phyloP scores from a whole-genome alignment of 495 filamentous ascomycete species.

The Penicillium longicatenatum region DNA sequence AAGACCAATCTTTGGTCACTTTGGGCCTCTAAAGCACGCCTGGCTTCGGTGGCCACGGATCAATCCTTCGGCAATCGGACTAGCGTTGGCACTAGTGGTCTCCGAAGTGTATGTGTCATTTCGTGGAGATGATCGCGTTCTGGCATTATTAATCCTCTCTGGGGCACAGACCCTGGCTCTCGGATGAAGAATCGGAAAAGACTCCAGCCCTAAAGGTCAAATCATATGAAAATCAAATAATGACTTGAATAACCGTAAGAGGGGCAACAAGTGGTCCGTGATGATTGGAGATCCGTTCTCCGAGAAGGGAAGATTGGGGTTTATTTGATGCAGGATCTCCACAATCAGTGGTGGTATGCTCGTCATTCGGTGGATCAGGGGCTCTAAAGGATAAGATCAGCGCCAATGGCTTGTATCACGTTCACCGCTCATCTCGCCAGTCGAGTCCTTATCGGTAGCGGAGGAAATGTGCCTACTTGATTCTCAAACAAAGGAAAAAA shows the following conservation, averaged over 20 bases:
- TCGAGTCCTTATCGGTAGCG: slow-evolving; percentile 15
- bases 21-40: slow-evolving; percentile 13
- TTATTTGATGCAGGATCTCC: slow-evolving; percentile 29
- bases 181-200: neutral
- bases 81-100: neutral
- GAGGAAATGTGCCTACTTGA: neutral
- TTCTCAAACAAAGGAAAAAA: neutral
- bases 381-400: slow-evolving; percentile 30
- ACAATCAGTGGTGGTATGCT: slow-evolving; percentile 25
- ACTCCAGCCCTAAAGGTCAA: neutral
- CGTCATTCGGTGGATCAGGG: slow-evolving; percentile 36
- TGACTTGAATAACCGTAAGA: neutral
- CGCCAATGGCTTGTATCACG: slow-evolving; percentile 23
- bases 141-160: neutral
- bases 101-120: slow-evolving; percentile 15
- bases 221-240: neutral
- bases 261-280: slow-evolving; percentile 13
- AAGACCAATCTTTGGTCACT: slow-evolving; percentile 18
- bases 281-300: slow-evolving; percentile 20
- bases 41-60: slow-evolving; percentile 3
- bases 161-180: neutral
- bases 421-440: slow-evolving; percentile 33
- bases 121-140: neutral
- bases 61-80: slow-evolving; percentile 11
- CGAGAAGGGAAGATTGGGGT: slow-evolving; percentile 15